These are phyloP conservation scores for Colletotrichum orbiculare DNA, from an alignment of 2,329 filamentous ascomycete species.

Conservation along the genomic window DNA sequence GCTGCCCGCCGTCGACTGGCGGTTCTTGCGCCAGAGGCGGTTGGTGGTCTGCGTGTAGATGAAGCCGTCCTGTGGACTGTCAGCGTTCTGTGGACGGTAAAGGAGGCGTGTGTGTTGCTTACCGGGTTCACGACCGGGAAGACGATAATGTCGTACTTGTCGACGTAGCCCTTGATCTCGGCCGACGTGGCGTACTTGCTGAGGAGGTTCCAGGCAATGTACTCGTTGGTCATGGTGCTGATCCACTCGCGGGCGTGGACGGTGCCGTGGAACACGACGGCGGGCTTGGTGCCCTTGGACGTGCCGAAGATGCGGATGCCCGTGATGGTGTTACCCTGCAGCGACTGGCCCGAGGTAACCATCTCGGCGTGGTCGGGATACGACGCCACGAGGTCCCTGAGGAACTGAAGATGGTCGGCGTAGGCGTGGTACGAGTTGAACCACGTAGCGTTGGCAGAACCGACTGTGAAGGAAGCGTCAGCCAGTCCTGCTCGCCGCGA, in stretches of 20 bases:
- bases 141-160: constrained; percentile 71
- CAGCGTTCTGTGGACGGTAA: not conserved
- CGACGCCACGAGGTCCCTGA: constrained; percentile 49
- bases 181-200: constrained; percentile 47
- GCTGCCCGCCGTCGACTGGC: constrained; percentile 48
- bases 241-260: constrained; percentile 66
- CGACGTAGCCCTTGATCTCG: constrained; percentile 54
- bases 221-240: constrained; percentile 54
- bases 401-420: constrained; percentile 54
- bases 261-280: constrained; percentile 59
- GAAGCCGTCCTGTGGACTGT: constrained; percentile 51
- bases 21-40: constrained; percentile 66
- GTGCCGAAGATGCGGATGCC: constrained; percentile 62
- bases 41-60: constrained; percentile 62
- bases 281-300: constrained; percentile 52
- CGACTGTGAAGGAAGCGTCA: constrained; percentile 9
- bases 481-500: not conserved
- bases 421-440: constrained; percentile 60
- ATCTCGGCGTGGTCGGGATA: constrained; percentile 54
- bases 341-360: constrained; percentile 54
- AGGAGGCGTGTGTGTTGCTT: constrained; percentile 20
- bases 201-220: constrained; percentile 56
- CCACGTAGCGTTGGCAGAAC: constrained; percentile 46
- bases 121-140: constrained; percentile 64
- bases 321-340: constrained; percentile 61